Base-by-base conservation (phyloP, 176 grass and related monocot species). In the Musa troglodytarum region DNA sequence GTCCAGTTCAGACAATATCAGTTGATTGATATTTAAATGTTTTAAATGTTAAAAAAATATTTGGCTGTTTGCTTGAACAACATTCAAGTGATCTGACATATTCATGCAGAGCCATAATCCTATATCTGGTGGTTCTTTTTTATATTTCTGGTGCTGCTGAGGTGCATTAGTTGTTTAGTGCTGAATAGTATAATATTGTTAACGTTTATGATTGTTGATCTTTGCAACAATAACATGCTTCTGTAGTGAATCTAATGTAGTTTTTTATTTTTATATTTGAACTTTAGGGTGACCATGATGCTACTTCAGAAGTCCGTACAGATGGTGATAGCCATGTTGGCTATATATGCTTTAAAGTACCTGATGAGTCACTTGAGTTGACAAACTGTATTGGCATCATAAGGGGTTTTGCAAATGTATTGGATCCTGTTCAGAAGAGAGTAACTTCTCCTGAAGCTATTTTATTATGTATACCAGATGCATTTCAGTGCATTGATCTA, bases 321-420 rank as follows among this genome's bases (percentile, higher is more conserved):
- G 34, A 50, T 83, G 88, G 77, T 14, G 66, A 81, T 83, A 84
- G 53, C 75, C 75, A 82, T 78, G 84, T 78, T 54, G 86, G 87
- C 74, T 97, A 87, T 59, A 68, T 84, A 55, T 97, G 93, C 71
- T 97, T 97, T 82, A 97, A 87, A 87, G 79, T 97, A 85, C 86
- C 89, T 65, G 80, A 97, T 83, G 82, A 82, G 78, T 85, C 90
- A 50, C 81, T 88, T 68, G 87, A 88, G 74, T 82, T 81, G 78
- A 88, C 73, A 74, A 93, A 93, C 71, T 97, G 90, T 64, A 85
- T 97, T 53, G 85, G 87, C 74, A 82, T 97, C 75, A 79, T 97
- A 78, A 97, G 85, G 72, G 77, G 83, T 70, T 84, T 88, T 64
- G 68, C 81, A 15, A 83, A 79, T 80, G 79, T 68, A 54, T 76